These are phyloP conservation scores for Thielaviopsis cerberus DNA, from an alignment of 2,329 filamentous ascomycete genomes.

Conservation along the genomic window DNA sequence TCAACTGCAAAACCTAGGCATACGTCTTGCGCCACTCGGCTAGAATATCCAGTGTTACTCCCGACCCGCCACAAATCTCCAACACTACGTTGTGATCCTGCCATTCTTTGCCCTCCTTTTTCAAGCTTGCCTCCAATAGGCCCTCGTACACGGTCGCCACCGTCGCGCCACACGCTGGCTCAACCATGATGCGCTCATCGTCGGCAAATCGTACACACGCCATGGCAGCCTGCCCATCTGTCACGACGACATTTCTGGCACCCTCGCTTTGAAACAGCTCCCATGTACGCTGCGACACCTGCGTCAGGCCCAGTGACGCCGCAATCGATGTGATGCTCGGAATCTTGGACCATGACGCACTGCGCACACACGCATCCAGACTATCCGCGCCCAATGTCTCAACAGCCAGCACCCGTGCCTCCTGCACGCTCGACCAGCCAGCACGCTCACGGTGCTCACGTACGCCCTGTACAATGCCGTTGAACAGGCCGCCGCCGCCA, in stretches of 20 bases:
- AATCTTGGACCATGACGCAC: conserved; percentile 40
- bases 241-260: conserved; percentile 21
- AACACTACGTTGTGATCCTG: conserved; percentile 57
- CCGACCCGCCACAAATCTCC: conserved; percentile 65
- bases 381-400: conserved; percentile 62
- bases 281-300: conserved; percentile 51
- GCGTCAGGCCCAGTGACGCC: conserved; percentile 52
- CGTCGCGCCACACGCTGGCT: conserved; percentile 69
- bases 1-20: no score
- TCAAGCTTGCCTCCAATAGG: conserved; percentile 37
- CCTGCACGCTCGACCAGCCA: conserved; percentile 16
- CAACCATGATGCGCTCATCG: conserved; percentile 64
- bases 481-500: conserved; percentile 64
- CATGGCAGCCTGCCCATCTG: conserved; percentile 52
- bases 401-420: conserved; percentile 44
- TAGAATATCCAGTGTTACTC: conserved; percentile 44
- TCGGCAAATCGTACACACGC: conserved; percentile 62
- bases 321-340: conserved; percentile 58
- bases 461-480: conserved; percentile 43
- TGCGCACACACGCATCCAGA: conserved; percentile 41
- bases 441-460: conserved; percentile 18
- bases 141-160: conserved; percentile 45
- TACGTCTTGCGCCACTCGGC: conserved; percentile 36
- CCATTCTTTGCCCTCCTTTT: conserved; percentile 39
- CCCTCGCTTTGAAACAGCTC: conserved; percentile 32